Evolutionary conservation across 176 grass and related monocot species (phyloP), one percentile per base, ranked within the genome.

Genomic region (Triticum monococcum): DNA sequence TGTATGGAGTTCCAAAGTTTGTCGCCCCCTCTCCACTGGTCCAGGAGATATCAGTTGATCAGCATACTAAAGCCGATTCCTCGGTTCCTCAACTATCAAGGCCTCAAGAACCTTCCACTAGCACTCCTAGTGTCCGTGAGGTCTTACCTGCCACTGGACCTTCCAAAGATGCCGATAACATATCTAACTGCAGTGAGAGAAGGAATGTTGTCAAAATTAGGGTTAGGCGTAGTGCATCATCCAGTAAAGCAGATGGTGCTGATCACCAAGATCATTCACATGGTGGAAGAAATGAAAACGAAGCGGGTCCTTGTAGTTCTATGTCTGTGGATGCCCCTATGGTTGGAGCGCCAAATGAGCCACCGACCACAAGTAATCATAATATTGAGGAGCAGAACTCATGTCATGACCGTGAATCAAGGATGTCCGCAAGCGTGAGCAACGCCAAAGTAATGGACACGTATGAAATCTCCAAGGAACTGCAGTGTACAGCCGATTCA

Each of bases 301-400:
- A 96, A 79, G 68, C 31, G 8, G 97, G 90, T 72, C 94, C 94
- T 76, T 96, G 94, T 89, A 98, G 94, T 84, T 96, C 97, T 22
- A 91, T 96, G 50, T 98, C 97, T 9, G 97, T 98, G 61, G 97
- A 98, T 91, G 97, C 97, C 32, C 94, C 97, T 30, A 90, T 84
- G 70, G 61, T 85, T 72, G 90, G 80, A 87, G 86, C 60, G 61
- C 48, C 88, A 78, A 93, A 86, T 72, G 94, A 86, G 68, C 85
- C 62, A 84, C 69, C 89, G 60, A 98, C 91, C 80, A 24, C 91
- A 74, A 93, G 85, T 61, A 91, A 87, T 88, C 83, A 93, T 13
- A 89, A 89, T 81, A 85, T 87, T 36, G 88, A 93, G 69, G 93
- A 92, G 64, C 88, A 87, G 32, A 95, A 95, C 45, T 95, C 93